Base-by-base conservation (phyloP, 2,329 filamentous ascomycete species). In the Coniella vitis region DNA sequence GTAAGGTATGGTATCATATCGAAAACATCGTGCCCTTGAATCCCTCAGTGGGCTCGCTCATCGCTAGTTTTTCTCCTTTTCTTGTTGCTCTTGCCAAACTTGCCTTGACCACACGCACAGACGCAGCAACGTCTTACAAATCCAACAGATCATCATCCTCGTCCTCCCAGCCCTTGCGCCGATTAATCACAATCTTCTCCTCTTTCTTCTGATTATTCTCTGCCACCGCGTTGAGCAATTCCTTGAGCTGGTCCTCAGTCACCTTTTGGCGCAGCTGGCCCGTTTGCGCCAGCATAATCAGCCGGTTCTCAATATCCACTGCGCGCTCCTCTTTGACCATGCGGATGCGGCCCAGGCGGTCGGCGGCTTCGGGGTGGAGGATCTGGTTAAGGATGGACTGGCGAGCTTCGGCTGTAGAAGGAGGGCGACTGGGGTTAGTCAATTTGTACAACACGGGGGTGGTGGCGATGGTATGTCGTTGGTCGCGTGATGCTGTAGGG, bases 271-370 rank as follows among this genome's bases (percentile, higher is more conserved):
- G 76, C 59, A 98, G 74, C 73, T 97, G 93, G 20, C 91, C 90
- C 20, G 84, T 80, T 61, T 90, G 82, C 51, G 93, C 91, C 50
- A 98, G 79, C 82, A 85, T 90, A 67, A 98, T 90, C 49, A 98
- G 79, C 44, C 91, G 73, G 75, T 94, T 90, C 73, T 98, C 93
- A 49, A 98, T 81, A 61, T 96, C 90, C 54, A 78, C 79, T 32
- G 93, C 93, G 61, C 93, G 87, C 59, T 85, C 84, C 65, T 90
- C 89, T 71, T 97, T 97, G 63, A 98, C 93, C 53, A 98, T 83
- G 31, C 91, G 86, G 70, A 98, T 97, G 57, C 93, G 88, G 49
- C 88, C 89, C 1, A 98, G 79, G 13, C 93, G 87, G 71, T 98
- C 93, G 53, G 89, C 87, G 16, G 93, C 93, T 63, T 91, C 89